Evolutionary conservation across 352 stramenopile species (phyloP).

Genomic region (Globisporangium spiculum): DNA sequence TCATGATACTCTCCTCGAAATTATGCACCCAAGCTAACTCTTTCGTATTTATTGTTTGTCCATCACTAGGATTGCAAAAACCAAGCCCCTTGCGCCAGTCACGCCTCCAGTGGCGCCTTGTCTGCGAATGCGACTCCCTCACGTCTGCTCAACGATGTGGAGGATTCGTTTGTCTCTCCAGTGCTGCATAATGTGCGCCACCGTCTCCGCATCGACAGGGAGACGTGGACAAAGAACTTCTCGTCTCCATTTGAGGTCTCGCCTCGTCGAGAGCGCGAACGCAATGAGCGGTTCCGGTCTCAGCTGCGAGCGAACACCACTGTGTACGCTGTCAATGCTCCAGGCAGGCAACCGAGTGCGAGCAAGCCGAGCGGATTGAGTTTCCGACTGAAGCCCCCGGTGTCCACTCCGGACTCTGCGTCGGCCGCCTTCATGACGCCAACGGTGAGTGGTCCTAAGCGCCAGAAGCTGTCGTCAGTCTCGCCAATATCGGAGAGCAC

Average conservation of each 20-base stretch:
- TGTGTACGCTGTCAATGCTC: conserved; percentile 2
- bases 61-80: conserved; percentile 73
- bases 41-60: not conserved
- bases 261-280: conserved; percentile 42
- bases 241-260: conserved; percentile 64
- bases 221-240: conserved; percentile 69
- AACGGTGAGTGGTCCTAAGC: conserved; percentile 6
- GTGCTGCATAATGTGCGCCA: conserved; percentile 52
- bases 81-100: conserved; percentile 45
- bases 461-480: conserved; percentile 21
- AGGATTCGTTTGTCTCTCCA: conserved; percentile 62
- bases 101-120: conserved; percentile 25
- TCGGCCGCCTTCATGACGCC: conserved; percentile 14
- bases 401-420: not conserved
- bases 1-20: not conserved
- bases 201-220: conserved; percentile 59
- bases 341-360: not conserved
- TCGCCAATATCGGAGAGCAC: conserved; percentile 28
- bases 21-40: conserved; percentile 6
- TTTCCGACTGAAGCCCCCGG: conserved; percentile 20
- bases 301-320: conserved; percentile 29
- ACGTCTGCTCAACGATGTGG: conserved; percentile 28
- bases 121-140: conserved; percentile 24
- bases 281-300: conserved; percentile 48
- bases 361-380: conserved; percentile 11